These are phyloP conservation scores for Paspalum vaginatum DNA, from an alignment of 176 grass and related monocot species.

Conservation along the genomic window DNA sequence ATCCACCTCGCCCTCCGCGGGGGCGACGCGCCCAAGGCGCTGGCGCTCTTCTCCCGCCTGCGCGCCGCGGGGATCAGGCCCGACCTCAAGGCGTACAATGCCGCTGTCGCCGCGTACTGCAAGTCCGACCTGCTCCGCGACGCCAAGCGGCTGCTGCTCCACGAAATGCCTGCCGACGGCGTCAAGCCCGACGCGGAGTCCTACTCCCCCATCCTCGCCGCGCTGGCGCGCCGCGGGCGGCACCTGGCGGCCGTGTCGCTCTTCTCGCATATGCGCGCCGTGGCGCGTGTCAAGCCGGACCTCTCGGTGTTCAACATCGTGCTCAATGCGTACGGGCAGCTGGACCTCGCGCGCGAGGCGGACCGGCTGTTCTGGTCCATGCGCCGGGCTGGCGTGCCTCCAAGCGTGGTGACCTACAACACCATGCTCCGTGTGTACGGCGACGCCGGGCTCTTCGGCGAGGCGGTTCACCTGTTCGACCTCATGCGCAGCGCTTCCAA, in stretches of 20 bases:
- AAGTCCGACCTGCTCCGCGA: conserved; percentile 67
- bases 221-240: conserved; percentile 64
- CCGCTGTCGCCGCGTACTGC: conserved; percentile 66
- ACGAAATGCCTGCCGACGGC: conserved; percentile 67
- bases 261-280: conserved; percentile 79
- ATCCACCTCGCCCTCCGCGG: conserved; percentile 74
- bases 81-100: conserved; percentile 86
- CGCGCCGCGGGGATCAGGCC: conserved; percentile 57
- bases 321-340: conserved; percentile 88
- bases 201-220: conserved; percentile 80
- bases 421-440: conserved; percentile 96
- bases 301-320: conserved; percentile 86
- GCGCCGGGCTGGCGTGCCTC: conserved; percentile 63
- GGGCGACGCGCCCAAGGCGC: conserved; percentile 71
- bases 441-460: conserved; percentile 86
- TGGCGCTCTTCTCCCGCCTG: conserved; percentile 88
- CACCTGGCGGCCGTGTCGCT: conserved; percentile 85
- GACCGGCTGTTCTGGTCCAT: conserved; percentile 94
- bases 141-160: conserved; percentile 65
- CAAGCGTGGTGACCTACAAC: conserved; percentile 87
- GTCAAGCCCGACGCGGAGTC: conserved; percentile 69
- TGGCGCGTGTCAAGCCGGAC: conserved; percentile 67
- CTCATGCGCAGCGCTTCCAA: conserved; percentile 59
- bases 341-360: conserved; percentile 78
- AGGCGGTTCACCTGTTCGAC: conserved; percentile 83